Conservation (phyloP, 441 rosid species). For the Rhodomyrtus psidioides region DNA sequence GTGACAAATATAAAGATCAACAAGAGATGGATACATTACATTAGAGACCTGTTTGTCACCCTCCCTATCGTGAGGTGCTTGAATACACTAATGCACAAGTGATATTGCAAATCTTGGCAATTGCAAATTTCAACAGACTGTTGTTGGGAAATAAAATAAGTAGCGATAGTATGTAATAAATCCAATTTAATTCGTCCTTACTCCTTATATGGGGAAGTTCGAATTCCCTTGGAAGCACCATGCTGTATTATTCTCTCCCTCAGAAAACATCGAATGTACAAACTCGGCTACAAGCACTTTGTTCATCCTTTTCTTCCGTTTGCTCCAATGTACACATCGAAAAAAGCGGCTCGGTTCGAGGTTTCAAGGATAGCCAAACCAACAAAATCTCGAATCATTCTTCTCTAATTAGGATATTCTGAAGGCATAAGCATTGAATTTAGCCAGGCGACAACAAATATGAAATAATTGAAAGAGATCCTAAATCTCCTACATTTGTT, state of each 20-base stretch:
- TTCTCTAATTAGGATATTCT: background rate
- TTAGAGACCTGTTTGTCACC: background rate
- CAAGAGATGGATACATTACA: background rate
- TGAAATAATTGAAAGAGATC: background rate
- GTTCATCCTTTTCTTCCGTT: background rate
- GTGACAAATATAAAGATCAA: background rate
- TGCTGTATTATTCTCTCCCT: background rate
- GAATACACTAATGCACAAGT: background rate
- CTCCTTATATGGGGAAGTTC: background rate
- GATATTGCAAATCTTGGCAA: background rate
- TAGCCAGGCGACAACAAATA: background rate
- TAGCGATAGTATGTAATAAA: background rate
- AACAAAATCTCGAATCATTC: background rate
- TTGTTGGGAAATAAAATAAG: background rate
- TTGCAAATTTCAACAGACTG: background rate
- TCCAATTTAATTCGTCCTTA: background rate
- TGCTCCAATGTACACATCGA: background rate
- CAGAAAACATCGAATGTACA: background rate
- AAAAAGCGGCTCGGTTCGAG: background rate
- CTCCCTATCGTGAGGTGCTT: background rate
- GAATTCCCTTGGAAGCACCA: background rate
- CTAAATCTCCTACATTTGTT: background rate
- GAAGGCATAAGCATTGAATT: background rate
- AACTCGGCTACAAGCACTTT: background rate
- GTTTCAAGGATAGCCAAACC: background rate